Conservation (phyloP, 768 basidiomycete genomes). For the Naganishia friedmannii region DNA sequence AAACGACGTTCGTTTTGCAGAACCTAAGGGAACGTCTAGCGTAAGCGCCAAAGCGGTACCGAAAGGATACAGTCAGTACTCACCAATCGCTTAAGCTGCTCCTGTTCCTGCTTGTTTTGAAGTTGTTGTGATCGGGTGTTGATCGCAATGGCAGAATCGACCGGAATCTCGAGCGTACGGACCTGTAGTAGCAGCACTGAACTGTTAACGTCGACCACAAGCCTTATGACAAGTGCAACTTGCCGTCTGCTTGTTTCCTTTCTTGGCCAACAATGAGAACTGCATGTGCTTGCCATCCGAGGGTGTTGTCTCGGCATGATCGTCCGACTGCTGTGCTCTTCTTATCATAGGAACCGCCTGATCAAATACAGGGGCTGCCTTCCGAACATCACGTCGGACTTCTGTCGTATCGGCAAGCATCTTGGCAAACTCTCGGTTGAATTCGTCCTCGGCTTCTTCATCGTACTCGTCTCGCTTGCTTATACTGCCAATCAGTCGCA, state of each 20-base stretch:
- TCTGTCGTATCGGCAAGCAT: slow-evolving; percentile 89
- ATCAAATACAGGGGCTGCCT: slow-evolving; percentile 84
- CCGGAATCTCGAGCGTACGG: slow-evolving; percentile 83
- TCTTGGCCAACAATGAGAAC: slow-evolving; percentile 88
- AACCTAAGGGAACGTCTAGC: slow-evolving; percentile 27
- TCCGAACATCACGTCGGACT: slow-evolving; percentile 80
- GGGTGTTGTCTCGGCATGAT: slow-evolving; percentile 49
- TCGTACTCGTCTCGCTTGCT: slow-evolving; percentile 76
- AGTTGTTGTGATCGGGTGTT: slow-evolving; percentile 87
- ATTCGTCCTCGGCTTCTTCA: slow-evolving; percentile 86
- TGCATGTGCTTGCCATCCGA: slow-evolving; percentile 64
- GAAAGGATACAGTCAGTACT: neutral
- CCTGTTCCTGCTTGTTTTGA: slow-evolving; percentile 93
- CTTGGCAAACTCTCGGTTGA: slow-evolving; percentile 91
- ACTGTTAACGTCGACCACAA: neutral
- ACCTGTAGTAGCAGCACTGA: slow-evolving; percentile 55
- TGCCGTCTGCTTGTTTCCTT: slow-evolving; percentile 88
- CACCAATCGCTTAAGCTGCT: slow-evolving; percentile 92
- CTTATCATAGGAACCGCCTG: slow-evolving; percentile 65
- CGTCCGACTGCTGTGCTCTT: slow-evolving; percentile 54
- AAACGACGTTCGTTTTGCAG: slow-evolving; percentile 52
- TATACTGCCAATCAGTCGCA: slow-evolving; percentile 60
- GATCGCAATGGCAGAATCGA: slow-evolving; percentile 79
- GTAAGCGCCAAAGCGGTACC: neutral
- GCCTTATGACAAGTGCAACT: slow-evolving; percentile 38